Evolutionary conservation across 805 yeast genomes (phyloP), one percentile per base, ranked within the genome.

Genomic region (Wickerhamiella allomyrinae): DNA sequence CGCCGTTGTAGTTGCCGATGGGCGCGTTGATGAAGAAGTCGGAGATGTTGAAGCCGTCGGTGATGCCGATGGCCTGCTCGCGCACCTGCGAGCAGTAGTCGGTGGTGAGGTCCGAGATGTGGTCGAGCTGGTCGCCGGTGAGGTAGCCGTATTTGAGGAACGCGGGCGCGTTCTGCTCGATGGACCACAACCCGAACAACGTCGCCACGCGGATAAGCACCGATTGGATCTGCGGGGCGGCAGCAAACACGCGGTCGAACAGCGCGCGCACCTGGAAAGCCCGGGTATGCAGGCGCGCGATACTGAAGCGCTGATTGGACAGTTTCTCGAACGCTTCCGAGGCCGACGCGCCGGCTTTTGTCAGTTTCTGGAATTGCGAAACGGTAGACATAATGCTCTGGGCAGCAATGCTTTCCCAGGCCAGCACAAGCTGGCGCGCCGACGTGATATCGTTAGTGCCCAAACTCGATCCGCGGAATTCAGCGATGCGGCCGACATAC

Each of bases 21-120:
- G 87, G 76, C 0, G 94, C 76, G 58, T 83, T 81, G 54, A 85
- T 69, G 64, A 79, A 71, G 57, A 70, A 77, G 62, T 85, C 94
- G 24, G 84, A 74, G 49, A 79, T 69, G 61, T 79, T 74, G 68
- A 85, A 85, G 2, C 89, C 70, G 60, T 85, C 95, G 1, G 93
- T 80, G 52, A 80, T 67, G 2, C 80, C 79, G 57, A 82, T 74
- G 41, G 79, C 79, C 53, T 79, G 75, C 24, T 74, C 71, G 57
- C 94, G 68, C 25, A 77, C 55, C 20, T 62, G 62, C 10, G 66
- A 61, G 47, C 79, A 62, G 47, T 77, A 56, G 37, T 56, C 57
- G 29, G 68, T 68, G 41, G 71, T 65, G 40, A 68, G 62, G 9
- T 57, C 59, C 38, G 68, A 68, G 27, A 68, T 53, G 4, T 52